These are phyloP conservation scores for Fagus sylvatica DNA, from an alignment of 306 rosid genomes.

Conservation along the genomic window DNA sequence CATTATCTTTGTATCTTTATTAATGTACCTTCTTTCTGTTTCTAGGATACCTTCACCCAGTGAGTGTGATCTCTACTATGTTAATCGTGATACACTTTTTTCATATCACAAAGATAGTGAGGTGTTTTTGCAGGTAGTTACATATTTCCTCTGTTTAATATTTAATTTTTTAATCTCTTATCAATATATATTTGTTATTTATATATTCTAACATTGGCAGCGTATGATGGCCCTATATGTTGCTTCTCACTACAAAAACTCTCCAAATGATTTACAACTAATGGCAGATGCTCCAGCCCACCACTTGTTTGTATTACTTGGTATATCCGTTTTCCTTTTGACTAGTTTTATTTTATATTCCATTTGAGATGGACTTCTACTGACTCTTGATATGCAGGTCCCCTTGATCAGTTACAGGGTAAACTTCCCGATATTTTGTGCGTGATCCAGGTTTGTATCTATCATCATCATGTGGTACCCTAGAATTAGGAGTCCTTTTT, in stretches of 20 bases:
- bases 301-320: slow-evolving; percentile 92
- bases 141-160: slow-evolving; percentile 14
- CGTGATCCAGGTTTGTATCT: slow-evolving; percentile 80
- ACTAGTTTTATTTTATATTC: slow-evolving; percentile 3
- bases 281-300: slow-evolving; percentile 99
- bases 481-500: slow-evolving; percentile 9
- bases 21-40: slow-evolving; percentile 21
- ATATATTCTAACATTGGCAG: slow-evolving; percentile 51
- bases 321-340: slow-evolving; percentile 44
- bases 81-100: slow-evolving; percentile 94
- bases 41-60: slow-evolving; percentile 79
- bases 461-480: background rate
- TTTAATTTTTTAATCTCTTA: slow-evolving; percentile 19
- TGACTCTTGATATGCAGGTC: slow-evolving; percentile 58
- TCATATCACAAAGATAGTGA: slow-evolving; percentile 92
- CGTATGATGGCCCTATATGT: slow-evolving; percentile 98
- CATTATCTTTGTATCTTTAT: background rate
- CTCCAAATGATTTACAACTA: slow-evolving; percentile 94
- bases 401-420: slow-evolving; percentile 87
- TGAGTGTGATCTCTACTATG: slow-evolving; percentile 90
- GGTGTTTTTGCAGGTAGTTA: slow-evolving; percentile 86
- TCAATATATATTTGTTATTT: slow-evolving; percentile 17
- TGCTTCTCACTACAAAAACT: slow-evolving; percentile 96
- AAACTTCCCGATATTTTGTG: slow-evolving; percentile 98
- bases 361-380: slow-evolving; percentile 22